Base-by-base conservation (phyloP, 768 basidiomycete genomes). In the Mycena kentingensis region DNA sequence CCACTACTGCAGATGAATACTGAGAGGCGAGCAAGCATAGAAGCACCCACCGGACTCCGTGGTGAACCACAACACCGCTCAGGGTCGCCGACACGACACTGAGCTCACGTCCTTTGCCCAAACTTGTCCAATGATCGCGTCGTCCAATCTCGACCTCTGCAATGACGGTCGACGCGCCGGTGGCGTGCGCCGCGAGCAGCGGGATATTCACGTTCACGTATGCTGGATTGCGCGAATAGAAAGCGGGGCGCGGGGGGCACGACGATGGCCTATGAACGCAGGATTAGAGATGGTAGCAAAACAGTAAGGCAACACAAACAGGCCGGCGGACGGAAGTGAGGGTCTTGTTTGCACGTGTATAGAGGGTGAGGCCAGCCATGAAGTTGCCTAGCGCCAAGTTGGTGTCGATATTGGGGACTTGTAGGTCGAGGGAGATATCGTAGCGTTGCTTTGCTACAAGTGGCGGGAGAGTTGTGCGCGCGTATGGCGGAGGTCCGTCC, bases 341-440 rank as follows among this genome's bases (percentile, higher is more conserved):
- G 5, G 88, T 87, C 61, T 77, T 80, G 66, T 91, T 91, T 16
- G 77, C 75, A 25, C 74, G 60, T 0, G 84, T 83, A 3, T 71
- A 73, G 24, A 93, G 68, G 1, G 77, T 82, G 29, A 93, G 65
- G 37, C 75, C 78, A 4, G 82, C 73, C 91, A 93, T 93, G 68
- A 93, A 93, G 66, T 93, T 93, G 35, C 91, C 91, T 3, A 93
- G 80, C 4, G 74, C 83, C 60, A 80, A 73, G 69, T 90, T 93
- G 19, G 83, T 67, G 52, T 84, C 81, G 16, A 79, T 78, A 3
- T 81, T 74, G 11, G 91, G 91, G 6, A 93, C 73, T 25, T 72
- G 67, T 15, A 93, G 72, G 47, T 82, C 79, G 15, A 93, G 69
- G 37, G 83, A 83, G 45, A 93, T 73, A 57, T 90, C 83, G 51